Base-by-base conservation (phyloP, 2,329 filamentous ascomycete species). In the Metarhizium robertsii region DNA sequence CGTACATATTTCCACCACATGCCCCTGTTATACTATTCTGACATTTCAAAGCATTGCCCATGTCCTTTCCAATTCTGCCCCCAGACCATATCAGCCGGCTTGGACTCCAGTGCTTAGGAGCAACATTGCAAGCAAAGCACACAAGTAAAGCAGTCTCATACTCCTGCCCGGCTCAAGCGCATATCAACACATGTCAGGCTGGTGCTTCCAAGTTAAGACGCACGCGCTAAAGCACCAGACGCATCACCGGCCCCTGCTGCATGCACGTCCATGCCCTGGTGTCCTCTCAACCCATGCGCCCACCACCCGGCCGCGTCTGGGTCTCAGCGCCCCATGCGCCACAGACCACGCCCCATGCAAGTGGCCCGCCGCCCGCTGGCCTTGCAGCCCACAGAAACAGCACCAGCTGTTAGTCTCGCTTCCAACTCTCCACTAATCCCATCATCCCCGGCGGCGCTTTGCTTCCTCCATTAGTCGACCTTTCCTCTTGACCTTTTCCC, bases 401-500 rank as follows among this genome's bases (percentile, higher is more conserved):
- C 52, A 54, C 29, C 47, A 47, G 38, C 10, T 40, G 38, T 10
- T 40, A 55, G 53, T 49, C 61, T 61, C 59, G 59, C 58, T 60
- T 60, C 56, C 59, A 58, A 20, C 30, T 56, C 57, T 53, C 60
- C 61, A 63, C 60, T 57, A 48, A 59, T 63, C 56, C 60, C 60
- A 63, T 62, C 60, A 59, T 62, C 49, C 59, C 57, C 61, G 58
- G 58, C 56, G 45, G 54, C 53, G 54, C 55, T 55, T 58, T 55
- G 57, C 56, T 56, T 61, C 56, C 54, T 63, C 60, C 64, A 65
- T 66, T 62, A 13, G 13, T 13, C 34, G 4, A 55, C 58, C 57
- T 61, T 61, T 59, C 61, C 59, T 59, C 56, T 60, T 60, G 55
- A 55, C 51, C 54, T 61, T 62, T 64, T 65, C 63, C 62, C 60